Conservation (phyloP, 2,329 filamentous ascomycete genomes). For the Lasiodiplodia sp. region DNA sequence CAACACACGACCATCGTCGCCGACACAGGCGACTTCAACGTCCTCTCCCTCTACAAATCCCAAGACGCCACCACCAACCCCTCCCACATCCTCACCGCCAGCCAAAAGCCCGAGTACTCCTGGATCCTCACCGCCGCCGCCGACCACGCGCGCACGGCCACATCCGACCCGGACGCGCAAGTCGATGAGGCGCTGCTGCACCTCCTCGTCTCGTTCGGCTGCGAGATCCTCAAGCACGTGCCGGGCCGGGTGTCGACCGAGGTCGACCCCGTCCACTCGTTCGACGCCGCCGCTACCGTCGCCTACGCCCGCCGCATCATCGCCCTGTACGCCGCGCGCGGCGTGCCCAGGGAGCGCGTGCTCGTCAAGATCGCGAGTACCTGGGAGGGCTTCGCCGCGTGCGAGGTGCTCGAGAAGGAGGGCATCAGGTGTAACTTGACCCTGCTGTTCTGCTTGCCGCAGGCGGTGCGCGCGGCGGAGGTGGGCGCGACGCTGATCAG, state of each 20-base stretch:
- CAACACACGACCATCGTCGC: constrained; percentile 23
- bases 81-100: constrained; percentile 17
- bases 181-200: constrained; percentile 11
- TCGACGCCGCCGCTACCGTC: constrained; percentile 47
- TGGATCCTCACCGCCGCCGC: constrained; percentile 1
- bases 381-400: constrained; percentile 70
- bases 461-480: constrained; percentile 65
- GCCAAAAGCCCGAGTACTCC: constrained; percentile 7
- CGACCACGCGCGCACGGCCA: not conserved
- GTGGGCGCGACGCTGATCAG: constrained; percentile 68
- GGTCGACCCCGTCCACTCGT: constrained; percentile 5
- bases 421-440: constrained; percentile 68
- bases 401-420: constrained; percentile 59
- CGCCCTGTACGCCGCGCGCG: constrained; percentile 55
- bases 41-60: constrained; percentile 16
- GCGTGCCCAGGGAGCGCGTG: constrained; percentile 52
- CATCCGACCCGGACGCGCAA: not conserved
- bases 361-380: constrained; percentile 71
- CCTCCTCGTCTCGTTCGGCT: constrained; percentile 20
- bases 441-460: constrained; percentile 67
- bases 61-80: constrained; percentile 18
- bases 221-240: constrained; percentile 10
- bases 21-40: constrained; percentile 25
- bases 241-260: constrained; percentile 17
- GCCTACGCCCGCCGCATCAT: constrained; percentile 51